Percentiles rank a stretch among this genome's conserved stretches.
Evolutionary conservation across 1,139 yeast species (phyloP).

Genomic region (Nadsonia starkeyi-henricii): DNA sequence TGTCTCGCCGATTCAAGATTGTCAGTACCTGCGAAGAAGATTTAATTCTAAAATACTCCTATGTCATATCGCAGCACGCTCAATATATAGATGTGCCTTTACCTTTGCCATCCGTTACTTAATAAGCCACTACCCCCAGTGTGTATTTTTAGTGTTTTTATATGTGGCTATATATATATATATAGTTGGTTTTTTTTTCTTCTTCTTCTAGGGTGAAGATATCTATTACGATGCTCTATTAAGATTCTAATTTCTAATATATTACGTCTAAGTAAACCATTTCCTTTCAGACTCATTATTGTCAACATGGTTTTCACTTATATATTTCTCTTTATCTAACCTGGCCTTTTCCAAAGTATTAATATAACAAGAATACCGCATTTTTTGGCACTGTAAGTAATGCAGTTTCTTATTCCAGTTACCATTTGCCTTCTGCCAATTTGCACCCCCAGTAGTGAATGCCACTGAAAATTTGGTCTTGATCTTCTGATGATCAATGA

Average conservation of each 20-base stretch:
- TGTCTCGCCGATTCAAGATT: constrained; percentile 13
- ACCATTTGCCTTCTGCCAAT: constrained; percentile 17
- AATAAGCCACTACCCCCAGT: too few relatives aligned
- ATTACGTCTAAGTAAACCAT: too few relatives aligned
- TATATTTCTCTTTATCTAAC: background rate
- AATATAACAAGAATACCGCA: constrained; percentile 11
- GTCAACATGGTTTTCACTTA: too few relatives aligned
- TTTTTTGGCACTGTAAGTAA: constrained; percentile 20
- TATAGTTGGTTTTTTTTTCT: too few relatives aligned
- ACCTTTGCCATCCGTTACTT: too few relatives aligned
- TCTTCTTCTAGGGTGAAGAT: too few relatives aligned
- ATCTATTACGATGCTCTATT: too few relatives aligned
- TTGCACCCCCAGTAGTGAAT: constrained; percentile 17
- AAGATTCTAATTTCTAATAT: too few relatives aligned
- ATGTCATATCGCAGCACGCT: constrained; percentile 11
- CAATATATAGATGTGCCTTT: background rate
- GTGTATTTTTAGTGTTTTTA: too few relatives aligned
- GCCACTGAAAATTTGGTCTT: constrained; percentile 14
- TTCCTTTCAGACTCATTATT: too few relatives aligned
- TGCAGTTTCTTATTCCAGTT: constrained; percentile 24
- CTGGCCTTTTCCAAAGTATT: constrained; percentile 1
- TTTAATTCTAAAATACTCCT: constrained; percentile 14
- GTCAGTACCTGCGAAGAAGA: constrained; percentile 14
- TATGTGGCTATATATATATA: too few relatives aligned
- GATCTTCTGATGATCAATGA: constrained; percentile 18